These are phyloP conservation scores for Talaromyces stipitatus DNA, from an alignment of 495 filamentous ascomycete genomes.

Conservation along the genomic window DNA sequence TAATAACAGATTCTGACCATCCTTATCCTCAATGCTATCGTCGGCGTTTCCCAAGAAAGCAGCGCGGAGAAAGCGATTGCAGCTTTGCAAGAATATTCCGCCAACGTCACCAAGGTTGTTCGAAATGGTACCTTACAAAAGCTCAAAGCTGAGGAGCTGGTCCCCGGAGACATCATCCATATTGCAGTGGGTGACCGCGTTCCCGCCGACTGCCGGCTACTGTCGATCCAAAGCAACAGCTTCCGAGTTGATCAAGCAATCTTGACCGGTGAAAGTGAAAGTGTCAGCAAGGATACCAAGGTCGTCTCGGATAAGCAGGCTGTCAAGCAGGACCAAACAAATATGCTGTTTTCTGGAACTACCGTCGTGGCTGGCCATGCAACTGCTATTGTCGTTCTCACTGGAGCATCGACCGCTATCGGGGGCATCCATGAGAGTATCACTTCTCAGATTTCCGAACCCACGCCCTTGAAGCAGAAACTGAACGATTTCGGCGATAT, in stretches of 20 bases:
- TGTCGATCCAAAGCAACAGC: constrained; percentile 92
- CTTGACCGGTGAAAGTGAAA: constrained; percentile 96
- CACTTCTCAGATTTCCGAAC: constrained; percentile 93
- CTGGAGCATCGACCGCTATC: constrained; percentile 87
- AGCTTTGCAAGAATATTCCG: constrained; percentile 97
- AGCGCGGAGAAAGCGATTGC: constrained; percentile 98
- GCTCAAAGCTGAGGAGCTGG: constrained; percentile 89
- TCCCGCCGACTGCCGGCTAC: constrained; percentile 89
- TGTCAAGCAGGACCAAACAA: constrained; percentile 95
- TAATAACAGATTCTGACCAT: constrained; percentile 81
- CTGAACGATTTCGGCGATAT: constrained; percentile 96
- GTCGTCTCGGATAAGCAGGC: constrained; percentile 70
- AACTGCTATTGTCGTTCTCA: constrained; percentile 85
- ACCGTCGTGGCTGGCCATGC: constrained; percentile 94
- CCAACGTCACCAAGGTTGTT: constrained; percentile 91
- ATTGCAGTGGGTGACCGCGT: constrained; percentile 89
- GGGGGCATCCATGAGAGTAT: constrained; percentile 99
- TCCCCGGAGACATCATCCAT: constrained; percentile 89
- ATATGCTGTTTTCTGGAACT: constrained; percentile 98
- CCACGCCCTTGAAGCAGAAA: constrained; percentile 96
- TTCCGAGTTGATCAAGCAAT: constrained; percentile 96
- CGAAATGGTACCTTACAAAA: constrained; percentile 67
- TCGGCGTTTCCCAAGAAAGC: constrained; percentile 97
- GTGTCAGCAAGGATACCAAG: constrained; percentile 74
- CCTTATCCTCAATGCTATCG: constrained; percentile 89